Conservation (phyloP, 768 basidiomycete genomes). For the Suillus subalutaceus region DNA sequence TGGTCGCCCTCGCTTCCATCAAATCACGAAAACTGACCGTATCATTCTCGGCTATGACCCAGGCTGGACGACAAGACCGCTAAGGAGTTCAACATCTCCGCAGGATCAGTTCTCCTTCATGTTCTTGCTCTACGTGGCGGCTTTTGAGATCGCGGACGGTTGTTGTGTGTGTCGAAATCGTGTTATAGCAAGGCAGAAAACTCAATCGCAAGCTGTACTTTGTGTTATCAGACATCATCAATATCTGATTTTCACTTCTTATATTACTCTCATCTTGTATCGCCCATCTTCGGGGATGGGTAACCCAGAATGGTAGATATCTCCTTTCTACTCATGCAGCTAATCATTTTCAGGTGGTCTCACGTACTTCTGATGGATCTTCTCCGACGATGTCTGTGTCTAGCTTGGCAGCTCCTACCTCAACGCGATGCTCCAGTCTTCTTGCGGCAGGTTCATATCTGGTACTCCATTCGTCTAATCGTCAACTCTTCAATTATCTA, state of each 20-base stretch:
- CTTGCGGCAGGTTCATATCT: neutral
- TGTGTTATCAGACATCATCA: constrained; percentile 22
- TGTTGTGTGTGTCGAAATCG: neutral
- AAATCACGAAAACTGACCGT: neutral
- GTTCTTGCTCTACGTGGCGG: constrained; percentile 96
- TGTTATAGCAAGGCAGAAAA: constrained; percentile 11
- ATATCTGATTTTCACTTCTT: constrained; percentile 7
- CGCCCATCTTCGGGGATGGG: neutral
- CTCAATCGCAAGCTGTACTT: constrained; percentile 5
- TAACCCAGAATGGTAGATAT: neutral
- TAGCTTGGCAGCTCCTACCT: neutral
- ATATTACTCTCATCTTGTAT: neutral
- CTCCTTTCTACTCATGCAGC: neutral
- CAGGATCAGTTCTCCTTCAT: constrained; percentile 89
- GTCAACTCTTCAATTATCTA: neutral
- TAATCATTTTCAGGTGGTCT: neutral
- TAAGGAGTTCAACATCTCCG: constrained; percentile 77
- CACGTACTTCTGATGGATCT: neutral
- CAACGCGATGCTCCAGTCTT: neutral
- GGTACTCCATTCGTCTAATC: neutral
- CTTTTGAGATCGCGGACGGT: constrained; percentile 36
- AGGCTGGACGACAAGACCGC: constrained; percentile 94
- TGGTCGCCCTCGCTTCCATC: constrained; percentile 11
- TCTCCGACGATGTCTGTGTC: neutral
- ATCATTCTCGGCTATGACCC: constrained; percentile 9